Percentiles rank a stretch among this genome's conserved stretches.
Evolutionary conservation across 2,329 filamentous ascomycete genomes (phyloP).

Genomic region (Chaetomium sp.): DNA sequence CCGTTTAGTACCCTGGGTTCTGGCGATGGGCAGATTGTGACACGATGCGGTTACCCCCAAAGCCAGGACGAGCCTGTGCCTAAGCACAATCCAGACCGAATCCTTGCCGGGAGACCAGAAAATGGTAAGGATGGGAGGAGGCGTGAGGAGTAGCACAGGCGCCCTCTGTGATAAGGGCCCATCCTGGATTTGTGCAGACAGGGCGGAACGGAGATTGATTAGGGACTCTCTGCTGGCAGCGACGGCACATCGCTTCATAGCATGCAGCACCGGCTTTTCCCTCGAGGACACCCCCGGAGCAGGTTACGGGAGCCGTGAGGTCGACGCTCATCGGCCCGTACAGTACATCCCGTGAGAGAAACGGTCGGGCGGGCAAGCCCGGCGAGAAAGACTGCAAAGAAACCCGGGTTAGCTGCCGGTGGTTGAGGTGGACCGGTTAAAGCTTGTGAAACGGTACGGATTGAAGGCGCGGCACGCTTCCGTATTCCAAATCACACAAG

Average conservation of each 20-base stretch:
- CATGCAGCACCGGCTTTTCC: background rate
- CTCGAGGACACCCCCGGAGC: background rate
- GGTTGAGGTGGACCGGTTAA: constrained; percentile 8
- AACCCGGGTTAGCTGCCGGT: constrained; percentile 20
- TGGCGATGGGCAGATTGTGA: constrained; percentile 21
- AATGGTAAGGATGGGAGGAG: background rate
- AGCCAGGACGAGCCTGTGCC: background rate
- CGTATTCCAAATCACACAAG: constrained; percentile 31
- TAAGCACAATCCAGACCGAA: background rate
- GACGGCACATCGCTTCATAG: background rate
- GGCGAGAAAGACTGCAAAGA: constrained; percentile 3
- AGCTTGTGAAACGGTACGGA: constrained; percentile 20
- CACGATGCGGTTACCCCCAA: constrained; percentile 24
- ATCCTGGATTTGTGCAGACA: background rate
- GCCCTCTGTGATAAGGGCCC: background rate
- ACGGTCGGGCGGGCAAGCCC: background rate
- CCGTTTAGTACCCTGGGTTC: constrained; percentile 19
- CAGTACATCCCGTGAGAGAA: background rate
- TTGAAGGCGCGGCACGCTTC: constrained; percentile 19
- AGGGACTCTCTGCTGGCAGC: background rate
- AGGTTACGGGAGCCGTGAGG: background rate
- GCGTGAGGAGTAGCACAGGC: background rate
- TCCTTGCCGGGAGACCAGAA: background rate
- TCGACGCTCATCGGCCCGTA: background rate
- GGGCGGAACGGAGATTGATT: background rate